Evolutionary conservation across 2,329 filamentous ascomycete species (phyloP), one percentile per base, ranked within the genome.

Genomic region (Fonsecaea monophora): DNA sequence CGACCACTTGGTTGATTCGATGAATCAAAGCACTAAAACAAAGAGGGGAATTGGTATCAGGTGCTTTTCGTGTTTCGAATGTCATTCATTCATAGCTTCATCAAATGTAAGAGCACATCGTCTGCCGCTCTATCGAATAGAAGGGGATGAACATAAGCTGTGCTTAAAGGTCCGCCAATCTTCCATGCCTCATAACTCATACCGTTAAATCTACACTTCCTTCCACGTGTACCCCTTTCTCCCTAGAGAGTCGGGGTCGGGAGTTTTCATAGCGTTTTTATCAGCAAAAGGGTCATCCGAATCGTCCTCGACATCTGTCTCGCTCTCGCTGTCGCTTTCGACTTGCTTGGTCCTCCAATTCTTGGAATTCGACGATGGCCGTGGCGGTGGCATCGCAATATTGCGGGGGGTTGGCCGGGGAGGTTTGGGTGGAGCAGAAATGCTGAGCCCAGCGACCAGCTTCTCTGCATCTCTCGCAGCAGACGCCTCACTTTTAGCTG

Each of bases 261-360:
- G 84, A 3, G 84, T 86, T 57, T 82, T 82, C 32, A 92, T 84
- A 4, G 88, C 91, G 75, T 96, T 94, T 50, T 86, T 86, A 76
- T 97, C 92, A 3, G 91, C 92, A 77, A 97, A 97, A 0, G 93
- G 93, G 75, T 96, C 87, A 70, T 95, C 86, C 74, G 96, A 87
- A 69, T 95, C 86, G n/a, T 91, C 89, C 7, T 91, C 86, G 7
- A 84, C 82, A n/a, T 84, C 82, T 2, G 81, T 80, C 37, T 84
- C 84, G 2, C 79, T 75, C 67, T 87, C 85, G 56, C 84, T 85
- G 12, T 88, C 86, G 15, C 84, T 85, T n/a, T 85, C 82, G 37
- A 82, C 79, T 54, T 71, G 76, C 68, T 80, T 78, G 4, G 65
- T 21, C 61, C 40, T 66, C 60, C 56, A 68, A 37, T 63, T 70